Evolutionary conservation across 106 monocot genomes (phyloP).

Genomic region (Triglochin maritima): DNA sequence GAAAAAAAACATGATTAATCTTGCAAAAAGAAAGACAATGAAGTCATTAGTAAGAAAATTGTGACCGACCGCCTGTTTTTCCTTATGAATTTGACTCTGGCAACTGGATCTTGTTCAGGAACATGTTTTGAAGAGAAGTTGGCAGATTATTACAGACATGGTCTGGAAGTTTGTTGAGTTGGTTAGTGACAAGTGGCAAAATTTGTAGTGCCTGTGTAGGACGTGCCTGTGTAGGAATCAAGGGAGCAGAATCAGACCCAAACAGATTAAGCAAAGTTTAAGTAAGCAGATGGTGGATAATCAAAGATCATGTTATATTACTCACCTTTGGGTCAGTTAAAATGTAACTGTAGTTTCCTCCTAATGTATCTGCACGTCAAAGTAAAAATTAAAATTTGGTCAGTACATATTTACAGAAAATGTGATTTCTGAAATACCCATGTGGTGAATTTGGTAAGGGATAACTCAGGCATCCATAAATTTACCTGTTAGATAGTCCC

Average conservation of each 20-base stretch:
- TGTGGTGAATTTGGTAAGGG: neutral
- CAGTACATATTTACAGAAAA: neutral
- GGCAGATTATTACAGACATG: neutral
- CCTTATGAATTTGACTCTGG: too few species aligned
- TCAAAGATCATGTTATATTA: neutral
- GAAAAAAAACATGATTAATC: neutral
- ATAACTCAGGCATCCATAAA: neutral
- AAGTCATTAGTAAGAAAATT: neutral
- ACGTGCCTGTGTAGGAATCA: slow-evolving; percentile 10
- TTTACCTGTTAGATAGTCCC: neutral
- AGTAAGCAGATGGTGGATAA: neutral
- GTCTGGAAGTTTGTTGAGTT: neutral
- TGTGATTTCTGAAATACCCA: neutral
- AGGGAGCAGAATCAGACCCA: neutral
- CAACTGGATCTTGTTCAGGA: neutral
- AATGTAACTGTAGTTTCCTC: slow-evolving; percentile 1
- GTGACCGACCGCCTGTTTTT: neutral
- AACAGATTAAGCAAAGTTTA: neutral
- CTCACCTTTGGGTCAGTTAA: slow-evolving; percentile 7
- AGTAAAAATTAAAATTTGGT: neutral
- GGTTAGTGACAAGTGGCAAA: slow-evolving; percentile 2
- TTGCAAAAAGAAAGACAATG: neutral
- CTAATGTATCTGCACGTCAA: slow-evolving; percentile 1
- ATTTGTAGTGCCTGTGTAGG: neutral
- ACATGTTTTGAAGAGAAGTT: neutral